These are phyloP conservation scores for Fusarium tuaranense DNA, from an alignment of 2,329 filamentous ascomycete species.

Conservation along the genomic window DNA sequence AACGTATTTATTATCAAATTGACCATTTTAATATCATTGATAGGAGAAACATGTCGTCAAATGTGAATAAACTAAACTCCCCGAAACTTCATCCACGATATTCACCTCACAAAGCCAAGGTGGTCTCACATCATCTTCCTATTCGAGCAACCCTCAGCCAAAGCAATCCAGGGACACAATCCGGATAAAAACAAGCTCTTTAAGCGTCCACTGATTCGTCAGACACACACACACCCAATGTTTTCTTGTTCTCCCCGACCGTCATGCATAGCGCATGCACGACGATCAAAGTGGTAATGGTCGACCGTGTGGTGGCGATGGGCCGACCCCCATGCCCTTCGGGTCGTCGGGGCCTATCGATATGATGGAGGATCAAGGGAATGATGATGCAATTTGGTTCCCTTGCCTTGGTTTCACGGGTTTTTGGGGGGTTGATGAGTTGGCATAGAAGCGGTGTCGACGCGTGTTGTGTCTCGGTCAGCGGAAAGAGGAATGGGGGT, in stretches of 20 bases:
- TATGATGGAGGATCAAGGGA: slow-evolving; percentile 12
- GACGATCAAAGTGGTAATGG: slow-evolving; percentile 36
- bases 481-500: background rate
- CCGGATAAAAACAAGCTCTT: slow-evolving; percentile 28
- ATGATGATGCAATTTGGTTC: slow-evolving; percentile 26
- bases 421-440: slow-evolving; percentile 10
- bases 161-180: background rate
- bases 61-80: background rate
- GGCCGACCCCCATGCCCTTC: slow-evolving; percentile 33
- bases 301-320: slow-evolving; percentile 35
- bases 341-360: slow-evolving; percentile 40
- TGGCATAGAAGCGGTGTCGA: slow-evolving; percentile 8
- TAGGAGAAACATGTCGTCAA: background rate
- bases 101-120: background rate
- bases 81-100: background rate
- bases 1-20: background rate
- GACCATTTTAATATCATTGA: background rate
- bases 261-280: slow-evolving; percentile 33
- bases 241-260: slow-evolving; percentile 21
- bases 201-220: slow-evolving; percentile 17
- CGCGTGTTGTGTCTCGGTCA: background rate
- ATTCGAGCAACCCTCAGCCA: background rate
- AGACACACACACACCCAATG: slow-evolving; percentile 18
- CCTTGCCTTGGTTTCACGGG: background rate
- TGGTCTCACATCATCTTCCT: slow-evolving; percentile 3